Percentiles rank a stretch among this genome's conserved stretches.
phyloP scores from a whole-genome alignment of 1,139 yeast genomes.

The Hanseniaspora uvarum region DNA sequence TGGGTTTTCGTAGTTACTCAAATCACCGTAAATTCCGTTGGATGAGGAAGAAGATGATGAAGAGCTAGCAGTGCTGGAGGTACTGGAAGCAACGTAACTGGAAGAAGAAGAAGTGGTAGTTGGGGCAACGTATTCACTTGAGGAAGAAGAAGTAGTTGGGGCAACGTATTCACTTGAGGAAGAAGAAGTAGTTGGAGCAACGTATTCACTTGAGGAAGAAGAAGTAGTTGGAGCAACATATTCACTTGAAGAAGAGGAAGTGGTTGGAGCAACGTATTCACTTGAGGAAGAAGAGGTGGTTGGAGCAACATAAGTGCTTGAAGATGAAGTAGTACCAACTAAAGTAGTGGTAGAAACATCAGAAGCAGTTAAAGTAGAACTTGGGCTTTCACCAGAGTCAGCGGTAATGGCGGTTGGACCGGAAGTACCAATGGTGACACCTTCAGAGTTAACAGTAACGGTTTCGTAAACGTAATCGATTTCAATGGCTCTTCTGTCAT shows the following conservation, averaged over 20 bases:
- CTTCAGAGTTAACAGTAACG: constrained; percentile 60
- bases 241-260: constrained; percentile 21
- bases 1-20: constrained; percentile 46
- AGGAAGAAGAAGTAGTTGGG: constrained; percentile 24
- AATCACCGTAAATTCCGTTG: constrained; percentile 45
- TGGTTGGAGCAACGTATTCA: constrained; percentile 30
- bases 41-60: constrained; percentile 27
- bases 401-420: constrained; percentile 19
- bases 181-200: constrained; percentile 28
- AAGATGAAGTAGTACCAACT: constrained; percentile 24
- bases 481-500: constrained; percentile 67
- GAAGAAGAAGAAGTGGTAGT: constrained; percentile 21
- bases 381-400: constrained; percentile 19
- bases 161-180: constrained; percentile 29
- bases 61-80: constrained; percentile 27
- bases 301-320: constrained; percentile 32
- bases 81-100: constrained; percentile 24
- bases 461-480: constrained; percentile 74
- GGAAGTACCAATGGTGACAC: constrained; percentile 37
- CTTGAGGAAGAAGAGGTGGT: constrained; percentile 26
- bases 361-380: constrained; percentile 19
- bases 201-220: constrained; percentile 23
- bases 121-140: constrained; percentile 22
- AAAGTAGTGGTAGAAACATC: constrained; percentile 19
- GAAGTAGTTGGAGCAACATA: constrained; percentile 22